Evolutionary conservation across 768 basidiomycete species (phyloP).

Genomic region (Multifurca ochricompacta): DNA sequence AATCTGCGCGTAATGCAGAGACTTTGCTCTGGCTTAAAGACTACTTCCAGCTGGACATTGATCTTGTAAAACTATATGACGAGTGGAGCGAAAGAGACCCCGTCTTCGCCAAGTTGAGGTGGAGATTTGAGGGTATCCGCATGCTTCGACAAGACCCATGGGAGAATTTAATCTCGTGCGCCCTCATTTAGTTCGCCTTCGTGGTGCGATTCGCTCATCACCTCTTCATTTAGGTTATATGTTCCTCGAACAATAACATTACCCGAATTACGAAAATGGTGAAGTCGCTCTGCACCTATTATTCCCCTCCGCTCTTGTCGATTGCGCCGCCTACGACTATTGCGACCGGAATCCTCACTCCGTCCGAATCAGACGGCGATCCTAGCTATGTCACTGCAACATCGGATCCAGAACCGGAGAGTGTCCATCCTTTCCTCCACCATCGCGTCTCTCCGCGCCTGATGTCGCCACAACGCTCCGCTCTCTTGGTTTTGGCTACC

Average conservation of each 20-base stretch:
- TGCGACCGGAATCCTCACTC: slow-evolving; percentile 29
- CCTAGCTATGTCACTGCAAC: slow-evolving; percentile 10
- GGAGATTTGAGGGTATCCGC: slow-evolving; percentile 72
- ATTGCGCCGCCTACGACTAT: slow-evolving; percentile 29
- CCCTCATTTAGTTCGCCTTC: slow-evolving; percentile 20
- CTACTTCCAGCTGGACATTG: slow-evolving; percentile 84
- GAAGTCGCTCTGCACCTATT: slow-evolving; percentile 68
- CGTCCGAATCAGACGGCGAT: slow-evolving; percentile 2
- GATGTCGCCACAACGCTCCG: slow-evolving; percentile 60
- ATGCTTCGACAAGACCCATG: slow-evolving; percentile 91
- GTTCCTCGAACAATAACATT: slow-evolving; percentile 97
- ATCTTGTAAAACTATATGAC: slow-evolving; percentile 61
- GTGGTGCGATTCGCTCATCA: neutral
- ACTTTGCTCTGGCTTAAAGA: slow-evolving; percentile 69
- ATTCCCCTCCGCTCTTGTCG: slow-evolving; percentile 60
- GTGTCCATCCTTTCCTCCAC: slow-evolving; percentile 78
- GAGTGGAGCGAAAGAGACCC: slow-evolving; percentile 69
- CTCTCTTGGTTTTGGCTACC: slow-evolving; percentile 88
- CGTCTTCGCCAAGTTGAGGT: slow-evolving; percentile 58
- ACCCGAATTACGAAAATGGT: slow-evolving; percentile 92
- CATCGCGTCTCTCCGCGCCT: slow-evolving; percentile 53
- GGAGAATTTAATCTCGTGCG: slow-evolving; percentile 91
- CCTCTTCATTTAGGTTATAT: slow-evolving; percentile 61
- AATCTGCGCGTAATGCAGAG: slow-evolving; percentile 44
- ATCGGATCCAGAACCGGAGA: slow-evolving; percentile 21